phyloP scores from a whole-genome alignment of 2,329 filamentous ascomycete species.

The Diaporthe ilicicola region DNA sequence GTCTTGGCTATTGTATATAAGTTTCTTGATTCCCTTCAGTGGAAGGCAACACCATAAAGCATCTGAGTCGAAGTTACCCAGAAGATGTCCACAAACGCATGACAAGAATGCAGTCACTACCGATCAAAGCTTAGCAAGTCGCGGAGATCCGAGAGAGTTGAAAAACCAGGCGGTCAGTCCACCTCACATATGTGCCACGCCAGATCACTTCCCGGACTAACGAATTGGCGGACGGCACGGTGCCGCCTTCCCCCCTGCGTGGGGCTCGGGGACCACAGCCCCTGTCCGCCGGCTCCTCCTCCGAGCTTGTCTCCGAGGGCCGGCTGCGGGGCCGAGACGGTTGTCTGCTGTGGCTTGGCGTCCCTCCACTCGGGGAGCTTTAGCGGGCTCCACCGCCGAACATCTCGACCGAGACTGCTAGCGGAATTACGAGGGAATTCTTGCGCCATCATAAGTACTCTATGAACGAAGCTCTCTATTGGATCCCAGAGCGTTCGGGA shows the following conservation, averaged over 20 bases:
- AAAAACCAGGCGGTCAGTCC: no score
- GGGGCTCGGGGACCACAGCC: not conserved
- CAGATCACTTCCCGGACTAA: no score
- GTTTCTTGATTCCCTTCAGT: no score
- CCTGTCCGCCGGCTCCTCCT: not conserved
- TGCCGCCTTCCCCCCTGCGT: no score
- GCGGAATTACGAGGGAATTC: not conserved
- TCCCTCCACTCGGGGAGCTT: not conserved
- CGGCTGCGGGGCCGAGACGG: not conserved
- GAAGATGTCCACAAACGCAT: not conserved
- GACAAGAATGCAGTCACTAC: not conserved
- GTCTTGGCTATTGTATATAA: not conserved
- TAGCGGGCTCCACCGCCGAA: no score
- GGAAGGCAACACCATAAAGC: no score
- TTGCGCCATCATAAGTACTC: no score
- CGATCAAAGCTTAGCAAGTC: not conserved
- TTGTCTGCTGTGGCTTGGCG: not conserved
- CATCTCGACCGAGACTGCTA: not conserved
- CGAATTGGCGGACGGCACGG: no score
- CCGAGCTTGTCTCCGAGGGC: slow-evolving; percentile 17
- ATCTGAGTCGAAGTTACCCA: not conserved
- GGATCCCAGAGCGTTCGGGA: no score
- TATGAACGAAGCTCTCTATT: no score
- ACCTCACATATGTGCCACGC: no score
- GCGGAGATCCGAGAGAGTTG: no score